phyloP scores from a whole-genome alignment of 768 basidiomycete genomes.

The Cubamyces lactineus region DNA sequence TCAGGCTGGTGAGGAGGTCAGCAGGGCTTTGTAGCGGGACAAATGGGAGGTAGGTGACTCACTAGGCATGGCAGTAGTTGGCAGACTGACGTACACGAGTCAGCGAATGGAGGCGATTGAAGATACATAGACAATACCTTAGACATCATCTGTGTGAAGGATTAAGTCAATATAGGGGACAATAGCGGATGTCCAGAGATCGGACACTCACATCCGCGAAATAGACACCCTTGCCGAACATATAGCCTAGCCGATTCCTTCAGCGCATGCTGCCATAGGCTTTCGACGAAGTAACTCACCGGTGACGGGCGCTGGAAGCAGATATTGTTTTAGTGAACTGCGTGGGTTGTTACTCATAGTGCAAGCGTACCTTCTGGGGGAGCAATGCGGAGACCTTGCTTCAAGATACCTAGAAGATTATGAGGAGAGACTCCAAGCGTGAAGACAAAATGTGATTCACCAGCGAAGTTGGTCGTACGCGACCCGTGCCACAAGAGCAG shows the following conservation, averaged over 20 bases:
- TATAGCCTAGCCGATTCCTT: slow-evolving; percentile 41
- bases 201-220: slow-evolving; percentile 55
- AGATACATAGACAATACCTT: slow-evolving; percentile 43
- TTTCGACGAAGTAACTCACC: slow-evolving; percentile 31
- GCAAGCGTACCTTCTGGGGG: slow-evolving; percentile 56
- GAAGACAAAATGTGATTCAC: slow-evolving; percentile 28
- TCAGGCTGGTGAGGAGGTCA: slow-evolving; percentile 43
- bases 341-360: background rate
- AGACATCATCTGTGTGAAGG: slow-evolving; percentile 57
- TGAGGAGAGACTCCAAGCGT: too few relatives aligned
- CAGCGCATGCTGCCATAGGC: background rate
- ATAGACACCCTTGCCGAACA: slow-evolving; percentile 72
- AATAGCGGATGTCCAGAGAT: background rate
- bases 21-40: background rate
- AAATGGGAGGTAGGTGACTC: slow-evolving; percentile 25
- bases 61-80: slow-evolving; percentile 57
- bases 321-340: background rate
- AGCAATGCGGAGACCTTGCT: slow-evolving; percentile 65
- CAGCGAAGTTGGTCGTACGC: slow-evolving; percentile 64
- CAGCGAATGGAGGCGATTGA: background rate
- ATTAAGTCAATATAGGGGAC: background rate
- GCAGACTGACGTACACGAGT: slow-evolving; percentile 46
- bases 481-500: slow-evolving; percentile 68
- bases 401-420: slow-evolving; percentile 49
- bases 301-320: slow-evolving; percentile 48